A percentile compares a stretch with the other conserved stretches of the same genome.
Evolutionary conservation across 2,329 filamentous ascomycete genomes (phyloP).

Genomic region (Apiospora marii): DNA sequence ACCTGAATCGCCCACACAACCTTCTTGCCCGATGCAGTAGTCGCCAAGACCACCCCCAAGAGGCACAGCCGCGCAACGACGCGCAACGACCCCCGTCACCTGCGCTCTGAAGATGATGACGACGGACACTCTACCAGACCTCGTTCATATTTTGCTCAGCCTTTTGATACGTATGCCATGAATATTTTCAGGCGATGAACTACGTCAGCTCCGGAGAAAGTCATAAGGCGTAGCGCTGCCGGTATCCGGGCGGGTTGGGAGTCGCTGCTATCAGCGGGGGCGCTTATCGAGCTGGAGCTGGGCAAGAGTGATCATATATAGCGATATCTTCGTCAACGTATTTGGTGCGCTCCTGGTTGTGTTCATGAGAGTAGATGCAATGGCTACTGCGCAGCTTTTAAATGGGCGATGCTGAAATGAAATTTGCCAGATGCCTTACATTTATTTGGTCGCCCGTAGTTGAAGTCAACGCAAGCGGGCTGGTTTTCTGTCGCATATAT

Average conservation of each 20-base stretch:
- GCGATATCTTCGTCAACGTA: background rate
- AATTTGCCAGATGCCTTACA: no score
- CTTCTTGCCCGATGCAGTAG: slow-evolving; percentile 3
- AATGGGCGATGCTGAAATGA: background rate
- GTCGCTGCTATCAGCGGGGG: background rate
- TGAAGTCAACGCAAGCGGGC: no score
- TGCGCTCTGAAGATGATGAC: background rate
- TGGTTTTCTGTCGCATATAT: no score
- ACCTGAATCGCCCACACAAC: background rate
- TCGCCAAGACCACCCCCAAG: slow-evolving; percentile 2
- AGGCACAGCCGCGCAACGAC: slow-evolving; percentile 13
- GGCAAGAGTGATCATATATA: background rate
- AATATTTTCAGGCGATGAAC: background rate
- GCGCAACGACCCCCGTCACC: slow-evolving; percentile 15
- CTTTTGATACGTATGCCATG: background rate
- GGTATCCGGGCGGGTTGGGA: background rate
- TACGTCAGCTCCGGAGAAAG: background rate
- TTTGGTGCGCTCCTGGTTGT: background rate
- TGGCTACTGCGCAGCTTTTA: background rate
- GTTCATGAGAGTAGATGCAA: background rate
- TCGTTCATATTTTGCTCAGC: slow-evolving; percentile 6
- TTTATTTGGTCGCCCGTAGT: no score
- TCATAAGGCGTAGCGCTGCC: background rate
- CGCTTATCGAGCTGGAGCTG: background rate
- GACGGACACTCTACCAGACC: background rate